Conservation (phyloP, 106 monocot genomes). For the Dendrobium catenatum region DNA sequence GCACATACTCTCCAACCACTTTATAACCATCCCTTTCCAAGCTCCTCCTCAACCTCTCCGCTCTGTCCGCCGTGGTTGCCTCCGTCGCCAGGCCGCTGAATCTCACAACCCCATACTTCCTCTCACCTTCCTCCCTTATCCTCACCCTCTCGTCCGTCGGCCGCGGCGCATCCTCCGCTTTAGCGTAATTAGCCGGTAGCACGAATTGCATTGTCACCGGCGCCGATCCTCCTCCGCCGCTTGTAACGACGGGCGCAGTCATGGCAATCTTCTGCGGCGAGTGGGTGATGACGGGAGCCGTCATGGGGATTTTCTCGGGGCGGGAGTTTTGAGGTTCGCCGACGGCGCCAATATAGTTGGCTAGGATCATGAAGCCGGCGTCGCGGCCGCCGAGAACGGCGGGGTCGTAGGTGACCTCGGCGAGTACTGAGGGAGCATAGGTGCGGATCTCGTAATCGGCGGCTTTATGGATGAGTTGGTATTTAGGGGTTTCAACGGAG, state of each 20-base stretch:
- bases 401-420: conserved; percentile 80
- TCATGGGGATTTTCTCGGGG: conserved; percentile 75
- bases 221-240: not conserved
- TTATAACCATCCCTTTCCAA: conserved; percentile 70
- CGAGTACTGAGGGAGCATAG: conserved; percentile 63
- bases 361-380: conserved; percentile 86
- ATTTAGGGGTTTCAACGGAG: conserved; percentile 72
- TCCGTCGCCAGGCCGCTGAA: conserved; percentile 71
- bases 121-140: conserved; percentile 63
- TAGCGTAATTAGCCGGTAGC: conserved; percentile 67
- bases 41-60: conserved; percentile 41
- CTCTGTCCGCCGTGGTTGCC: conserved; percentile 50
- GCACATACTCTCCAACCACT: conserved; percentile 38
- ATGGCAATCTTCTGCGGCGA: conserved; percentile 17
- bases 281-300: conserved; percentile 56
- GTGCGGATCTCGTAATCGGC: conserved; percentile 83
- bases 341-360: conserved; percentile 85
- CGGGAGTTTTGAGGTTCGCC: conserved; percentile 64
- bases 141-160: conserved; percentile 80
- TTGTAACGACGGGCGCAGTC: conserved; percentile 31
- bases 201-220: conserved; percentile 80
- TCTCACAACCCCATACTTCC: conserved; percentile 63
- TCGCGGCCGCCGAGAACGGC: conserved; percentile 50
- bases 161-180: conserved; percentile 64
- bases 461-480: conserved; percentile 48